Evolutionary conservation across 148 eudicot genomes (phyloP), one percentile per base, ranked within the genome.

Genomic region (Camellia sinensis): DNA sequence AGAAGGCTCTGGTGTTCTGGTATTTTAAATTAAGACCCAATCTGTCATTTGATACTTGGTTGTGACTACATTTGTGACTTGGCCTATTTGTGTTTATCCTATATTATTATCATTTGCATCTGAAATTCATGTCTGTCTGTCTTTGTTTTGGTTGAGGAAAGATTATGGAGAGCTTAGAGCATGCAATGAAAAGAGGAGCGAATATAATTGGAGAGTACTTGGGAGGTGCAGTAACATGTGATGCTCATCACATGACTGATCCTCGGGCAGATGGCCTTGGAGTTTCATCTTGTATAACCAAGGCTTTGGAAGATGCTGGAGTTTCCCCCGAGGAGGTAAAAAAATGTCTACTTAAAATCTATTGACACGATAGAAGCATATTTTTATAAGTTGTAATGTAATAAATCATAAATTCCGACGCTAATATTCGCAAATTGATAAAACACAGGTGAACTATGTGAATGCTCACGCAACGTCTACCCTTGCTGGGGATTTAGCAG

Each of bases 1-100:
- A 18, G 94, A 91, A 87, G 94, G 94, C 56, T 78, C 90, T 17
- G 92, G 94, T 46, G 83, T 91, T 2, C 81, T 91, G 92, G 92
- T 89, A 82, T 41, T 82, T 72, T 43, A 43, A 43, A 74, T 18
- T 17, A 54, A 6, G 37, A 29, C 37, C 37, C 37, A 17, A 37
- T 62, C 8, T 53, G 17, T 52, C 5, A 29, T 53, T 19, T 76
- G 66, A 74, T 56, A 29, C 13, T 8, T 66, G 52, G 50, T 68
- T 68, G 19, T 44, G 48, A 6, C 22, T 41, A 68, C 72, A 14
- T 66, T 29, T 66, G 3, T 41, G 50, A 68, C 50, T 43, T 21
- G 22, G 19, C 46, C 6, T 43, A 5, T 66, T 21, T 9, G 6
- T 2, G 6, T 67, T 43, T 69, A 45, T 45, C 14, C 59, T 19